These are phyloP conservation scores for Rhodotorula babjevae DNA, from an alignment of 768 basidiomycete genomes.

Conservation along the genomic window DNA sequence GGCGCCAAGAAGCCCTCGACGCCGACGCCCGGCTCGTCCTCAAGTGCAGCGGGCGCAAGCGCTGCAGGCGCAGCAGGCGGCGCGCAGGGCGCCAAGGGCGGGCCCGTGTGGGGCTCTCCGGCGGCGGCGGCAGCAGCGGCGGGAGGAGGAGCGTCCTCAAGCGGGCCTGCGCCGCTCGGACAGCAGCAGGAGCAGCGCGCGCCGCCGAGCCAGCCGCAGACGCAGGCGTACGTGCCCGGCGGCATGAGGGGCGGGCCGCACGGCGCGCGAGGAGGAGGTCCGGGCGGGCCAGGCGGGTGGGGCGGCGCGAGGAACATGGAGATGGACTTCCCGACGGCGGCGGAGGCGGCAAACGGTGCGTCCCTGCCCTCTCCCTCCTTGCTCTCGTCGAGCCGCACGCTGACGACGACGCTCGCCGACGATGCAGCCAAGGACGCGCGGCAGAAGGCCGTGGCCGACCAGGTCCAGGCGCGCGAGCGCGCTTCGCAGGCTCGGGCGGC, in stretches of 20 bases:
- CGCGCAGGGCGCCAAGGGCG: background rate
- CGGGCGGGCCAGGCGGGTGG: conserved; percentile 55
- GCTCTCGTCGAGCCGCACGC: background rate
- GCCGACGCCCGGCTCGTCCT: background rate
- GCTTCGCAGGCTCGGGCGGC: conserved; percentile 53
- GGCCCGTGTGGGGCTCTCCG: background rate
- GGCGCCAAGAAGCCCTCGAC: background rate
- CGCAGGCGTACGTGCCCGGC: conserved; percentile 36
- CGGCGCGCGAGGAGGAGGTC: conserved; percentile 53
- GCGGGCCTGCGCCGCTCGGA: no score
- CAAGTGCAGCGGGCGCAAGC: background rate
- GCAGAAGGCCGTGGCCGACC: conserved; percentile 27
- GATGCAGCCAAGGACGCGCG: conserved; percentile 40
- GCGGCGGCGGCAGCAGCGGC: no score
- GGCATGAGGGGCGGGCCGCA: conserved; percentile 61
- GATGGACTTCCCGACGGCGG: conserved; percentile 89
- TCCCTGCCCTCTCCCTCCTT: background rate
- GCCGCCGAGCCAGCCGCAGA: background rate
- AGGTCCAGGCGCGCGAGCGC: conserved; percentile 39
- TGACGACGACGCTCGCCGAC: conserved; percentile 23
- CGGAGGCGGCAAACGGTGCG: conserved; percentile 81
- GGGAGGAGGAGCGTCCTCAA: no score
- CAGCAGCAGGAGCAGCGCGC: no score
- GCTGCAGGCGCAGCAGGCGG: background rate
- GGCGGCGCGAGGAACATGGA: conserved; percentile 7